Conservation (phyloP, 306 rosid species). For the Ceratonia siliqua region DNA sequence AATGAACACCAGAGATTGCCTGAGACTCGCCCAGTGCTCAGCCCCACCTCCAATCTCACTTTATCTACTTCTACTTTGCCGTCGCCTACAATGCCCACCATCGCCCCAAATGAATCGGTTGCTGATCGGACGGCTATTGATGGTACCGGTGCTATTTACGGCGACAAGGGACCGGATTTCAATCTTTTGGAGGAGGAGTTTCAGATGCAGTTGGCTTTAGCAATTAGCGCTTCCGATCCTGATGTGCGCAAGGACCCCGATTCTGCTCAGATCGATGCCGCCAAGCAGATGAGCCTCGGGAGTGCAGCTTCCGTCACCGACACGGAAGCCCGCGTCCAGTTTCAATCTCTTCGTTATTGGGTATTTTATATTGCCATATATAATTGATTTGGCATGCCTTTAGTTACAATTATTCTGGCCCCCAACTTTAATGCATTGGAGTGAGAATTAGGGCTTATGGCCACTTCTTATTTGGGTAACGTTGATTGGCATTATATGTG, state of each 20-base stretch:
- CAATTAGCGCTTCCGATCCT: conserved; percentile 94
- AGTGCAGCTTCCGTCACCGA: conserved; percentile 57
- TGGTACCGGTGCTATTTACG: neutral
- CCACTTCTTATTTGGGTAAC: neutral
- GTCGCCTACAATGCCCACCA: conserved; percentile 50
- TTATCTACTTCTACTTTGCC: conserved; percentile 44
- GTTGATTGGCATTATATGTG: neutral
- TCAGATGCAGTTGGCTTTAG: conserved; percentile 97
- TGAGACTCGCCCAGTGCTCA: conserved; percentile 37
- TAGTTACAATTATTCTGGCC: neutral
- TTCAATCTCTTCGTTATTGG: conserved; percentile 84
- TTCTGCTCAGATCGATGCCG: conserved; percentile 98
- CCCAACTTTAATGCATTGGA: neutral
- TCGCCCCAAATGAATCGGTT: conserved; percentile 43
- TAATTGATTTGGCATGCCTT: neutral
- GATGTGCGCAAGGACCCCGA: conserved; percentile 72
- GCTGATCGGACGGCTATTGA: conserved; percentile 52
- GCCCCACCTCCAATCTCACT: conserved; percentile 37
- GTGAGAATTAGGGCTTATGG: conserved; percentile 13
- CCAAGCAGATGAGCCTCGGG: conserved; percentile 96
- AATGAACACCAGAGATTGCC: conserved; percentile 61
- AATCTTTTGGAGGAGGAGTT: conserved; percentile 88
- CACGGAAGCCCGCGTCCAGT: conserved; percentile 56
- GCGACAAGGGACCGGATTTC: conserved; percentile 55
- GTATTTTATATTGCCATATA: conserved; percentile 33